Percentiles rank a stretch among this genome's conserved stretches.
These are phyloP conservation scores for Sporothrix brasiliensis DNA, from an alignment of 2,329 filamentous ascomycete genomes.

Conservation along the genomic window DNA sequence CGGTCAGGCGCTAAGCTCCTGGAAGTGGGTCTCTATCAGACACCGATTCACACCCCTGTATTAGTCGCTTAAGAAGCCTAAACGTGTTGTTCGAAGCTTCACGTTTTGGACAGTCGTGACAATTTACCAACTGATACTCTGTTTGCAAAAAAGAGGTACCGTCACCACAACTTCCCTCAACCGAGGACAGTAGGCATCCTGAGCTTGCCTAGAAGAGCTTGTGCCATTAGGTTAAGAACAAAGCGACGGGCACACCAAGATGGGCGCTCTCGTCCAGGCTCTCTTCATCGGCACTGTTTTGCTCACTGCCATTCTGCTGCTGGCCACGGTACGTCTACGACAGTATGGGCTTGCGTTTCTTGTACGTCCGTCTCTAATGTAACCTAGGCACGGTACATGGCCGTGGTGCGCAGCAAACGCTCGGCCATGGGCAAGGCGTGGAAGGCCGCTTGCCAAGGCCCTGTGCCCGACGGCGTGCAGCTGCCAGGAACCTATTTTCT, in stretches of 20 bases:
- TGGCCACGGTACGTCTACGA: not conserved
- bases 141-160: not conserved
- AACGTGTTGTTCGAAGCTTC: slow-evolving; percentile 20
- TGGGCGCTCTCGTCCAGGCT: not conserved
- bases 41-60: not conserved
- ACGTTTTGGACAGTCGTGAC: not conserved
- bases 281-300: not conserved
- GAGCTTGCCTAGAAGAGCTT: no score
- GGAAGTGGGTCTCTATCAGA: not conserved
- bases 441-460: slow-evolving; percentile 27
- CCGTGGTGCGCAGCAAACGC: slow-evolving; percentile 13
- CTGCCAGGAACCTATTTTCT: slow-evolving; percentile 60
- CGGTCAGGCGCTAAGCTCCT: slow-evolving; percentile 32
- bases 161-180: not conserved
- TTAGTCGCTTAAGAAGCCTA: slow-evolving; percentile 12
- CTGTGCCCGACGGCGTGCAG: slow-evolving; percentile 31
- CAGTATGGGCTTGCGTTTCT: not conserved
- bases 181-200: not conserved
- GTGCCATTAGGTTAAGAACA: not conserved
- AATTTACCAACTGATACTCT: not conserved
- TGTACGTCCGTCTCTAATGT: not conserved
- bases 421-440: slow-evolving; percentile 30
- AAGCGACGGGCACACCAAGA: not conserved
- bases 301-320: not conserved
- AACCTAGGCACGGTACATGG: slow-evolving; percentile 26